phyloP scores from a whole-genome alignment of 1,139 yeast genomes.

The Diutina neorugosa region DNA sequence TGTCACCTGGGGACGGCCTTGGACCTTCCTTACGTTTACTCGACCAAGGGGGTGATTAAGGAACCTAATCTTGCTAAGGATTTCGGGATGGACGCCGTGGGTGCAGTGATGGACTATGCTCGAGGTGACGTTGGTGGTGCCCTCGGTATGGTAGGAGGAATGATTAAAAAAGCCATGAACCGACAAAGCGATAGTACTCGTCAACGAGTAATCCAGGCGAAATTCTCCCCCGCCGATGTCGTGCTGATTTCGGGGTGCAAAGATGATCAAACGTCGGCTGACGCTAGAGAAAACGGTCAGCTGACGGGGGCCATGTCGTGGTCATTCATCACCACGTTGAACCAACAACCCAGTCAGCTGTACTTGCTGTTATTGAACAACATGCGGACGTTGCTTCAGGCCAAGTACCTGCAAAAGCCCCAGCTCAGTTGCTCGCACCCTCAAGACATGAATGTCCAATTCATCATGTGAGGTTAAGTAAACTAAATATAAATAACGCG shows the following conservation, averaged over 20 bases:
- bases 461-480: slow-evolving; percentile 29
- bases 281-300: slow-evolving; percentile 63
- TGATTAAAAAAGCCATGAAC: slow-evolving; percentile 34
- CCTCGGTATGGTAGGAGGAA: slow-evolving; percentile 26
- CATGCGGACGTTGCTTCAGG: slow-evolving; percentile 57
- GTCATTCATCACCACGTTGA: slow-evolving; percentile 68
- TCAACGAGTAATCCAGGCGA: slow-evolving; percentile 30
- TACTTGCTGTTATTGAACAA: slow-evolving; percentile 70
- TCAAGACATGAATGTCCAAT: slow-evolving; percentile 61
- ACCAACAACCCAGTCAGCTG: slow-evolving; percentile 57
- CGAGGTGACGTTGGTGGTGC: slow-evolving; percentile 55
- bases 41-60: slow-evolving; percentile 83
- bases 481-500: no score
- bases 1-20: slow-evolving; percentile 91
- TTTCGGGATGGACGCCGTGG: slow-evolving; percentile 65
- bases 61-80: slow-evolving; percentile 84
- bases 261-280: slow-evolving; percentile 75
- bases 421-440: slow-evolving; percentile 82
- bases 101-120: slow-evolving; percentile 62
- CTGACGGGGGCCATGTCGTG: slow-evolving; percentile 94
- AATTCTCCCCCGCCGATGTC: slow-evolving; percentile 83
- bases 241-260: slow-evolving; percentile 83
- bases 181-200: slow-evolving; percentile 15
- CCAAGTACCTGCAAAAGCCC: slow-evolving; percentile 78
- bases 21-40: slow-evolving; percentile 80